A percentile compares a stretch with the other conserved stretches of the same genome.
phyloP scores from a whole-genome alignment of 257 asterid genomes.

The Nicotiana tabacum region DNA sequence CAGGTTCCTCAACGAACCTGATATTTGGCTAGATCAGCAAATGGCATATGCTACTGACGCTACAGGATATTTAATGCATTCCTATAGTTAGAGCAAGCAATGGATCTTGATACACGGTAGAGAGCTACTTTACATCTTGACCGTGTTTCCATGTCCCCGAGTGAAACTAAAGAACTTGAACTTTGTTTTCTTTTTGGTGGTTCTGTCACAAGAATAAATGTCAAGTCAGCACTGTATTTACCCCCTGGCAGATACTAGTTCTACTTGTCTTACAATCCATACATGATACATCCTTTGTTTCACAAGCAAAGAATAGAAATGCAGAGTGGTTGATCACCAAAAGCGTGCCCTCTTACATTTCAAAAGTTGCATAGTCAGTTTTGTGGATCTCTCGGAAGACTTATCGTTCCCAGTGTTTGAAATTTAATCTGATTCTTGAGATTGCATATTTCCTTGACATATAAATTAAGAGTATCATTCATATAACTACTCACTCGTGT shows the following conservation, averaged over 20 bases:
- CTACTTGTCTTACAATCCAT: neutral
- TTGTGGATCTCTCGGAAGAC: neutral
- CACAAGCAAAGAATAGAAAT: neutral
- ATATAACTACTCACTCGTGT: neutral
- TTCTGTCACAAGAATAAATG: neutral
- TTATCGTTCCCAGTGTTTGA: neutral
- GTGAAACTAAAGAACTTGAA: neutral
- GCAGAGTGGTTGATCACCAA: neutral
- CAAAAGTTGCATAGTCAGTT: neutral
- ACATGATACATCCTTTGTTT: neutral
- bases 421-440: neutral
- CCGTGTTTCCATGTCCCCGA: neutral
- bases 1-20: neutral
- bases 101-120: neutral
- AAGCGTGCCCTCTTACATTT: neutral
- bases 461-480: neutral
- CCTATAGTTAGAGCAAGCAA: neutral
- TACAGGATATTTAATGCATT: neutral
- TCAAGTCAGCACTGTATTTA: neutral
- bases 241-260: neutral
- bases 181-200: neutral
- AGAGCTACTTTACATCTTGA: neutral
- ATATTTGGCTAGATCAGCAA: neutral
- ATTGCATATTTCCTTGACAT: neutral
- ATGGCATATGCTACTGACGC: neutral